Base-by-base conservation (phyloP, 257 asterid genomes). In the Agastache rugosa region DNA sequence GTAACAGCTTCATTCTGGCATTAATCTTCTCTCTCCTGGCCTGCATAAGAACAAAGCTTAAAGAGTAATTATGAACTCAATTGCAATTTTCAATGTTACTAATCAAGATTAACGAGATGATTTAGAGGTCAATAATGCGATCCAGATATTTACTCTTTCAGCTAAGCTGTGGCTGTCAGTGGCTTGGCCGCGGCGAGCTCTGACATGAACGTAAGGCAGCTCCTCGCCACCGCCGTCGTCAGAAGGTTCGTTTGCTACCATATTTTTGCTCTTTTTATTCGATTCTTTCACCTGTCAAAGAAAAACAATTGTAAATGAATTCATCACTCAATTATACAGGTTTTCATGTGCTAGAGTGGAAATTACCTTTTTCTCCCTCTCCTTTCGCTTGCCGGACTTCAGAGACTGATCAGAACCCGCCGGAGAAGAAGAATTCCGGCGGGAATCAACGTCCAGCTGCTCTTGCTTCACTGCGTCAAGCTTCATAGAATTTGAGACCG, bases 21-120 rank as follows among this genome's bases (percentile, higher is more conserved):
- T 94, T 92, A 53, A 94, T 94, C 90, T 94, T 94, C 89, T 94
- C 98, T 83, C 99, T 92, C 83, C 99, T 94, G 11, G 99, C 99
- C 99, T 94, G 83, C 34, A 74, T 29, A 67, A 23, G 37, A 76
- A 63, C 53, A 53, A 50, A 69, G 64, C 34, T 22, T 67, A 27
- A 54, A 51, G 51, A 64, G 51, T 67, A 44, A 71, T 62, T 66
- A 72, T 74, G 76, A 76, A 25, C 75, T 61, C 29, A 63, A 77
- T 17, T 48, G 47, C 72, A 68, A 11, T 11, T 76, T 45, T 37
- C 72, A 67, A 50, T 55, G 72, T 63, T 50, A 51, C 42, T 68
- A 79, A 78, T 69, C 75, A 71, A 23, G 63, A 71, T 77, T 78
- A 76, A 60, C 59, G 67, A 75, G 66, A 63, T 47, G 56, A 72